phyloP scores from a whole-genome alignment of 176 grass and related monocot species.

The Carex parvula region DNA sequence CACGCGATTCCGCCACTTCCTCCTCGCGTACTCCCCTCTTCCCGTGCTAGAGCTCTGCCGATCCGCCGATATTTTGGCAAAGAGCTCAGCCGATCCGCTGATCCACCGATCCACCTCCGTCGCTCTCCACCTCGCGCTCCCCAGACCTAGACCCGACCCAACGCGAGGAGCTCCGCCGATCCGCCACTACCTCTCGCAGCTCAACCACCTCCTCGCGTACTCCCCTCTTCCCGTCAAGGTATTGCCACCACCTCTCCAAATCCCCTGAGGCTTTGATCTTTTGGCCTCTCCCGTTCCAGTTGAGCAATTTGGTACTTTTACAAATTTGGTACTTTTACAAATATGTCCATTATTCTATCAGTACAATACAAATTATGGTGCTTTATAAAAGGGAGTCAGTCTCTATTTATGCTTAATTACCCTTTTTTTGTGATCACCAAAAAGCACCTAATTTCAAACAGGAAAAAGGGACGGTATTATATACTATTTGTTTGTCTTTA shows the following conservation, averaged over 20 bases:
- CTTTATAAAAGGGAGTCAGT: too few species aligned
- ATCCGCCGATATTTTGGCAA: too few species aligned
- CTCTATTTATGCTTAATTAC: not conserved
- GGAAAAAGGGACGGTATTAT: not conserved
- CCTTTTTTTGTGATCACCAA: not conserved
- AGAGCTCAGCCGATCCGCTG: too few species aligned
- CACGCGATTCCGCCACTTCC: too few species aligned
- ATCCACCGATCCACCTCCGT: too few species aligned
- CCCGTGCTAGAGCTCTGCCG: too few species aligned
- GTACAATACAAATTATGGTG: too few species aligned
- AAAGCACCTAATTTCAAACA: constrained; percentile 9
- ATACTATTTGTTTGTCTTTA: not conserved
- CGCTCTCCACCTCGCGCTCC: too few species aligned
- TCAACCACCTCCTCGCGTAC: constrained; percentile 63
- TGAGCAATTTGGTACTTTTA: not conserved
- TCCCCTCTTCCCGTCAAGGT: constrained; percentile 69
- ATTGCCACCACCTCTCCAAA: not conserved
- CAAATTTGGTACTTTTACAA: too few species aligned
- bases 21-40: too few species aligned
- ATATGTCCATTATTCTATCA: too few species aligned
- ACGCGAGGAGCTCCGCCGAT: not conserved
- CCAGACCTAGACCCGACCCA: too few species aligned
- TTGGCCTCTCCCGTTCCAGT: not conserved
- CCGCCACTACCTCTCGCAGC: constrained; percentile 60
- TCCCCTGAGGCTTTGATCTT: not conserved